Evolutionary conservation across 1,284 basidiomycete species (phyloP), one percentile per base, ranked within the genome.

Genomic region (Sporisorium iseilematis-ciliati): DNA sequence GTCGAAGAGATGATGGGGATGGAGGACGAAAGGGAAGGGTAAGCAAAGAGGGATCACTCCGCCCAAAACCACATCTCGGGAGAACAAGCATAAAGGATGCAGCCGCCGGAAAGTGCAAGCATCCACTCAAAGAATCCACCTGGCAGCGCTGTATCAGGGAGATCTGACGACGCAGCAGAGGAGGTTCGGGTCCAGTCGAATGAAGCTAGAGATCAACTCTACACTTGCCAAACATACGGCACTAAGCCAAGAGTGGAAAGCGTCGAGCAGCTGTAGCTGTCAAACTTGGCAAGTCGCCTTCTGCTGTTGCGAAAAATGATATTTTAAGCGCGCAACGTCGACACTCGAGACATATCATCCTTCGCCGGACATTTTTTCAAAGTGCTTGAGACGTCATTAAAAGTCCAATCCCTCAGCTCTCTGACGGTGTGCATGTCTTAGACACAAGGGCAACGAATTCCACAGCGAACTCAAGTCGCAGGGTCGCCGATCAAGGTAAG

Each of bases 251-350:
- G 18, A 21, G 31, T 21, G 4, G 31, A 52, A n/a, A 41, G 40
- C 40, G n/a, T 11, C n/a, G 23, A 46, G 21, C 14, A 25, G 20
- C 20, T 7, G 38, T 14, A 49, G 57, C 67, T 70, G 67, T 70
- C 67, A 70, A 65, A 70, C 46, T 65, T 57, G 67, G 62, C 67
- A 52, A 16, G 4, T n/a, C 50, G 62, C 62, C 43, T 18, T 59
- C 33, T 65, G 52, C 57, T 59, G 57, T 52, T n/a, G 29, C 10
- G 4, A 58, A 43, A 62, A 55, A 31, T 29, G 49, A 50, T 25
- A 35, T 46, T 20, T 21, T 21, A 0, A 23, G 14, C 43, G 26
- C 26, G 18, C 29, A 29, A 40, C 60, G 7, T 43, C 29, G 41
- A 53, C 38, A 40, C 41, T 55, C 52, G 66, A 23, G 51, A 59